These are phyloP conservation scores for Aureobasidium melanogenum DNA, from an alignment of 2,329 filamentous ascomycete species.

Conservation along the genomic window DNA sequence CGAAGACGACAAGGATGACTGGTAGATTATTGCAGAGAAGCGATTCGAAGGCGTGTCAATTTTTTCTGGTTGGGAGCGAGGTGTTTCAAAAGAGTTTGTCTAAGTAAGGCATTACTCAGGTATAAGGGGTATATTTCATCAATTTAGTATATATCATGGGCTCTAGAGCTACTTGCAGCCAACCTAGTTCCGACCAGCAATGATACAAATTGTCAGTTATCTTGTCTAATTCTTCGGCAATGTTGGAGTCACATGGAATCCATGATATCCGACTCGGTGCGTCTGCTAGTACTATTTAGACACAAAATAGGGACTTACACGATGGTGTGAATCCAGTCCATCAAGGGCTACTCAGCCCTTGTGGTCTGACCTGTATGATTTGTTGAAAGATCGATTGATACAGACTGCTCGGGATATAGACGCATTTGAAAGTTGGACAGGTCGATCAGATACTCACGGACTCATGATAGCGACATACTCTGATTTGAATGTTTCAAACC, in stretches of 20 bases:
- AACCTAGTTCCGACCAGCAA: not conserved
- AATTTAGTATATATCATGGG: not conserved
- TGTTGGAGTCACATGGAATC: too few species aligned
- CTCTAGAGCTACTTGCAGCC: not conserved
- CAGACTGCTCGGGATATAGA: too few species aligned
- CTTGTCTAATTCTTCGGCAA: not conserved
- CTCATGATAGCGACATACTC: not conserved
- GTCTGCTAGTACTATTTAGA: too few species aligned
- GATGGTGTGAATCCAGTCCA: too few species aligned
- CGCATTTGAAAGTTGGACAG: too few species aligned
- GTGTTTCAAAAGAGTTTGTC: not conserved
- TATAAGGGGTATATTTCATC: not conserved
- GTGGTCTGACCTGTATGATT: too few species aligned
- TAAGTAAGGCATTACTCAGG: not conserved
- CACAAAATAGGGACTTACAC: too few species aligned
- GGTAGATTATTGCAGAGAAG: constrained; percentile 34
- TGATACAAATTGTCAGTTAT: not conserved
- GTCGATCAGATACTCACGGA: too few species aligned
- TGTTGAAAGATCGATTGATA: too few species aligned
- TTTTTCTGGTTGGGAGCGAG: not conserved
- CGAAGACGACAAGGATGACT: constrained; percentile 68
- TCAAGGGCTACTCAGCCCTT: too few species aligned
- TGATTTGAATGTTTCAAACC: not conserved
- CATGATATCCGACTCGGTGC: not conserved
- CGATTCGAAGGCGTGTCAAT: not conserved